phyloP scores from a whole-genome alignment of 176 grass and related monocot species.

The Thinopyrum elongatum region DNA sequence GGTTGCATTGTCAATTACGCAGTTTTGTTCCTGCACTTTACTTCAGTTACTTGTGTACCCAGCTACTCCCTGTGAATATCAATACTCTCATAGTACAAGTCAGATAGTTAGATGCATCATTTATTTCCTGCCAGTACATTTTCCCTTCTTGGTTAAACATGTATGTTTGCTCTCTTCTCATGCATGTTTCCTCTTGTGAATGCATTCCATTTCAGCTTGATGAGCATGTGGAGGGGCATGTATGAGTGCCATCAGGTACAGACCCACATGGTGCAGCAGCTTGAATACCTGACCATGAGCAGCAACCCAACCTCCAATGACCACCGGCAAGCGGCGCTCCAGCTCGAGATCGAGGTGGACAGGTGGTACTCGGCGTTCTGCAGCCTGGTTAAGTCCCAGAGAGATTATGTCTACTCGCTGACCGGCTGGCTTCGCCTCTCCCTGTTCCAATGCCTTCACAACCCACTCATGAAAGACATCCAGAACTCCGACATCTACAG shows the following conservation, averaged over 20 bases:
- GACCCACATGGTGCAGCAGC: conserved; percentile 97
- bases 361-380: conserved; percentile 94
- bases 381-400: conserved; percentile 78
- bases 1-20: neutral
- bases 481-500: conserved; percentile 82
- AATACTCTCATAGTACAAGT: neutral
- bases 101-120: neutral
- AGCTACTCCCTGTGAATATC: neutral
- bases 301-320: conserved; percentile 76
- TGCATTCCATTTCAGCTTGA: conserved; percentile 67
- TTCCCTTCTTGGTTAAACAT: conserved; percentile 9
- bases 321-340: conserved; percentile 75
- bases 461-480: conserved; percentile 52
- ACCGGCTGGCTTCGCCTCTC: conserved; percentile 95
- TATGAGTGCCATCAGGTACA: conserved; percentile 98
- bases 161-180: conserved; percentile 17
- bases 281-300: conserved; percentile 73
- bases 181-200: conserved; percentile 11
- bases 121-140: conserved; percentile 3
- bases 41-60: neutral
- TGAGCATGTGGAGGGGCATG: conserved; percentile 99
- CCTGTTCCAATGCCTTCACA: conserved; percentile 71
- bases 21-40: neutral
- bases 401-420: conserved; percentile 85
- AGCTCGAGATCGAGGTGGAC: conserved; percentile 90